Base-by-base conservation (phyloP, 352 stramenopile genomes). In the Phytophthora foliorum region DNA sequence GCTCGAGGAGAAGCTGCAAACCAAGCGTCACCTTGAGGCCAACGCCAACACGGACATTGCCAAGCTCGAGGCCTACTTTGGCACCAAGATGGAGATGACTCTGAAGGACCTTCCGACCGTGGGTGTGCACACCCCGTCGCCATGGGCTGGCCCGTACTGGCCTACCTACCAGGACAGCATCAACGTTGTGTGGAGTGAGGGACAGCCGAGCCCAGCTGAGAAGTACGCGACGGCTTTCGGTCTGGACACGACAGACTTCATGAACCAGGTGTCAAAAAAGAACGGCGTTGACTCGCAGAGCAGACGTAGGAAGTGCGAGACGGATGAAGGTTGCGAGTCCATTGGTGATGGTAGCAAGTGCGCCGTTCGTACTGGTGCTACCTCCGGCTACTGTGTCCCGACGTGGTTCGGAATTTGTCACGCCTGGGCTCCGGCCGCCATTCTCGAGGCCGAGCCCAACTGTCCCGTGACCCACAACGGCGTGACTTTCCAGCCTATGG, bases 141-240 rank as follows among this genome's bases (percentile, higher is more conserved):
- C 65, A 14, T 73, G 65, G 58, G 34, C 65, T 36, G 65, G 57
- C 2, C 65, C 65, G 4, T 90, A 89, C 78, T 90, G 80, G 78
- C 78, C 82, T 6, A 69, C 72, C 38, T 90, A 84, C 69, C 64
- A 80, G 41, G 82, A 90, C 69, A 77, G 82, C 51, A 90, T 90
- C 72, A 90, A 90, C 67, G 60, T 73, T 42, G 46, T 57, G 6
- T 84, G 80, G 80, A 69, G 49, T 50, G 21, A 69, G n/a, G 45
- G 58, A 22, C 27, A 75, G 22, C 45, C 67, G 2, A 84, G 78
- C 38, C 46, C 78, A 8, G 63, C 75, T n/a, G 65, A 75, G 56
- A 87, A 87, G n/a, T n/a, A n/a, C n/a, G n/a, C n/a, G n/a, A n/a
- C n/a, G n/a, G n/a, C n/a, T n/a, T n/a, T n/a, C n/a, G n/a, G n/a